Evolutionary conservation across 2,329 filamentous ascomycete genomes (phyloP).

Genomic region (Xylaria multiplex): DNA sequence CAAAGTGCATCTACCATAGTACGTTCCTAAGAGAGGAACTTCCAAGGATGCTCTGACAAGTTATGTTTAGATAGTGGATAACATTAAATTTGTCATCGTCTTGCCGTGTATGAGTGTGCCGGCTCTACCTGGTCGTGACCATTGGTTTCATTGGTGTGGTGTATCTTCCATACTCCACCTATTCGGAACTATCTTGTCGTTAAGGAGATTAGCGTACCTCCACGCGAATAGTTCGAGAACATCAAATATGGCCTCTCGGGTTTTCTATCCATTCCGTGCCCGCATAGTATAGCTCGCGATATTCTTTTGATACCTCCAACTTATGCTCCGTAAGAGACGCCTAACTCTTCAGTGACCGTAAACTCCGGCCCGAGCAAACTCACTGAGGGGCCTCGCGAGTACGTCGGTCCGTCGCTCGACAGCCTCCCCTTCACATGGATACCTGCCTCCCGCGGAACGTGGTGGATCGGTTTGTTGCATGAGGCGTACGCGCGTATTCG

Average conservation of each 20-base stretch:
- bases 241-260: constrained; percentile 4
- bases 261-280: background rate
- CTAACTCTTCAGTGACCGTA: constrained; percentile 3
- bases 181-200: background rate
- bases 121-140: too few relatives aligned
- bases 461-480: background rate
- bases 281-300: constrained; percentile 9
- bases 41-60: background rate
- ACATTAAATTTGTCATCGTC: too few relatives aligned
- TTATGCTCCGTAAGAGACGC: background rate
- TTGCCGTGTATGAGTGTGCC: too few relatives aligned
- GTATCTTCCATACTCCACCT: background rate
- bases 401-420: background rate
- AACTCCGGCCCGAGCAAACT: too few relatives aligned
- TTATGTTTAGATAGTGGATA: background rate
- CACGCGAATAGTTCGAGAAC: background rate
- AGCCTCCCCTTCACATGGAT: too few relatives aligned
- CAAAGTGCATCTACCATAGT: background rate
- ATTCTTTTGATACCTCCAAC: background rate
- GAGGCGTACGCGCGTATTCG: constrained; percentile 3
- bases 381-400: background rate
- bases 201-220: background rate
- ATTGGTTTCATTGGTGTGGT: too few relatives aligned
- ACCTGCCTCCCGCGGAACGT: background rate
- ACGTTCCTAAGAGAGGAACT: background rate